These are phyloP conservation scores for Blastocystis sp. DNA, from an alignment of 352 stramenopile genomes.

Conservation along the genomic window DNA sequence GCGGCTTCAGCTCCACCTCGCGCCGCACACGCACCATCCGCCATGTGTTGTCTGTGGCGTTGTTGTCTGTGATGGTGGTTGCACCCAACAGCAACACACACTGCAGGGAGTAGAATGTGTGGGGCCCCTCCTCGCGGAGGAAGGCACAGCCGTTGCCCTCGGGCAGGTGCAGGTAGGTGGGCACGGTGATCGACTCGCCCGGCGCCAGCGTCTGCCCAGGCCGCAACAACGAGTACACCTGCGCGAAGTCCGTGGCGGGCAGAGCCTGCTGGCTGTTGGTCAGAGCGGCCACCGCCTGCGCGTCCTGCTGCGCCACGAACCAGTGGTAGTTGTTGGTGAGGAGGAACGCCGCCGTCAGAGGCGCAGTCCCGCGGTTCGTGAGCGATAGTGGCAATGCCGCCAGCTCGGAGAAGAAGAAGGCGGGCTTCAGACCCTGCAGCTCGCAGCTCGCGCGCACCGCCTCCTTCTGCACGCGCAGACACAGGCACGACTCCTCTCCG, in stretches of 20 bases:
- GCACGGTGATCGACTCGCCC: not conserved
- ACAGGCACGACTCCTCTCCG: not conserved
- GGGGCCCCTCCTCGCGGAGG: not conserved
- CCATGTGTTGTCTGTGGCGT: not conserved
- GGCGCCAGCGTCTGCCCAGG: not conserved
- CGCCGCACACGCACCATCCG: slow-evolving; percentile 9
- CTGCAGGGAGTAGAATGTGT: not conserved
- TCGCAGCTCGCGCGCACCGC: not conserved
- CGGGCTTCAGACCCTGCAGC: not conserved
- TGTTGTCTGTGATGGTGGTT: too few species aligned
- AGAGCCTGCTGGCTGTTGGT: not conserved
- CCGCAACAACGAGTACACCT: slow-evolving; percentile 1
- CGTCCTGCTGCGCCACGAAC: not conserved
- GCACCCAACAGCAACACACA: not conserved
- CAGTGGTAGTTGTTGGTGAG: slow-evolving; percentile 35
- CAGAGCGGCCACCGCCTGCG: not conserved
- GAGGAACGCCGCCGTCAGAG: slow-evolving; percentile 5
- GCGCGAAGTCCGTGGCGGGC: not conserved
- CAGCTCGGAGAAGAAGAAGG: slow-evolving; percentile 37
- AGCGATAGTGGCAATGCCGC: not conserved
- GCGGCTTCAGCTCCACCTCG: not conserved
- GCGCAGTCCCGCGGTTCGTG: slow-evolving; percentile 28
- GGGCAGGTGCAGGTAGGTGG: slow-evolving; percentile 20
- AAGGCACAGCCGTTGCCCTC: slow-evolving; percentile 11
- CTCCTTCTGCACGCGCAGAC: not conserved